Evolutionary conservation across 2,329 filamentous ascomycete genomes (phyloP).

Genomic region (Cordyceps cicadae): DNA sequence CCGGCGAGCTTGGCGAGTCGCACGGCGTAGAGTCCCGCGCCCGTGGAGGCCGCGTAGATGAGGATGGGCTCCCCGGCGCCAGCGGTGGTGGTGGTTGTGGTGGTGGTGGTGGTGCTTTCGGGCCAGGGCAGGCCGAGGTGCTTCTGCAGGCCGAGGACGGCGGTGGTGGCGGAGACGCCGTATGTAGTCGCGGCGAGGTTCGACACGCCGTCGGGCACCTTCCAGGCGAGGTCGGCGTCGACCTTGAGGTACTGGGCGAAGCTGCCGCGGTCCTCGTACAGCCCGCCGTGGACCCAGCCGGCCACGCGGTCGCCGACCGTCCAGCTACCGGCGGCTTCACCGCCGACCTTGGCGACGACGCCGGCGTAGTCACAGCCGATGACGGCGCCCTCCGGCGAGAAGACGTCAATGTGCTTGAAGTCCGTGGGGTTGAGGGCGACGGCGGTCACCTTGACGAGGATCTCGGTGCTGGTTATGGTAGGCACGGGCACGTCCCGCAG

Average conservation of each 20-base stretch:
- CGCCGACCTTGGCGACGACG: conserved; percentile 21
- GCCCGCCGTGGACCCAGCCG: conserved; percentile 19
- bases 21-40: conserved; percentile 37
- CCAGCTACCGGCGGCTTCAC: conserved; percentile 11
- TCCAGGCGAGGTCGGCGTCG: conserved; percentile 19
- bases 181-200: conserved; percentile 23
- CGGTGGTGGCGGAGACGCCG: conserved; percentile 19
- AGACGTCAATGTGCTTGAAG: conserved; percentile 21
- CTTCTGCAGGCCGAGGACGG: conserved; percentile 19
- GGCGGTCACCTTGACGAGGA: conserved; percentile 22
- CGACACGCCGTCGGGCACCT: conserved; percentile 16
- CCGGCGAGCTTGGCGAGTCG: conserved; percentile 36
- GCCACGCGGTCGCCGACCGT: conserved; percentile 18
- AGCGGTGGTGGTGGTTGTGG: conserved; percentile 8
- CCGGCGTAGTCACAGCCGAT: conserved; percentile 26
- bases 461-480: conserved; percentile 14
- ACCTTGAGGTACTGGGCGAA: conserved; percentile 22
- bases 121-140: conserved; percentile 18
- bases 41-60: conserved; percentile 41
- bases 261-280: conserved; percentile 19
- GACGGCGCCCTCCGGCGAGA: conserved; percentile 22
- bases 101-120: conserved; percentile 6
- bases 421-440: conserved; percentile 27
- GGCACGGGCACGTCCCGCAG: conserved; percentile 10
- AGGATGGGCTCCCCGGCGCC: conserved; percentile 23